These are phyloP conservation scores for Septoria linicola DNA, from an alignment of 2,329 filamentous ascomycete species.

Conservation along the genomic window DNA sequence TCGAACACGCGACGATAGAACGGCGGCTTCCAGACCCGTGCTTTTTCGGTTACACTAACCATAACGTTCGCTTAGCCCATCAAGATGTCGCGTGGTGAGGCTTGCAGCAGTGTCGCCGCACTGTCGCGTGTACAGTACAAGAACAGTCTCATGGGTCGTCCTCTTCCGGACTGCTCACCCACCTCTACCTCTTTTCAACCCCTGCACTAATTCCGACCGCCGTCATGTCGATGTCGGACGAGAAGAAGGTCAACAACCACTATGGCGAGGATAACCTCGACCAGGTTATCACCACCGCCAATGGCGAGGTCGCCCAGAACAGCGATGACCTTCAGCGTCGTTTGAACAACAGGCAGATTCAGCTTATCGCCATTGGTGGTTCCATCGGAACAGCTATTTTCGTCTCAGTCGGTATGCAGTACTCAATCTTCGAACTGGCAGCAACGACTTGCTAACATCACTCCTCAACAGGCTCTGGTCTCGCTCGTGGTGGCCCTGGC, in stretches of 20 bases:
- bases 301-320: conserved; percentile 36
- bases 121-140: conserved; percentile 10
- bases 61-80: neutral
- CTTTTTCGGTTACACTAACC: conserved; percentile 1
- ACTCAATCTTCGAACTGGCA: neutral
- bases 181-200: neutral
- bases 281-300: conserved; percentile 23
- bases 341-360: conserved; percentile 50
- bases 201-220: neutral
- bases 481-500: conserved; percentile 45
- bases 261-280: conserved; percentile 15
- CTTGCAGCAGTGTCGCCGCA: conserved; percentile 1
- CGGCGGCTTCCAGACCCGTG: conserved; percentile 4
- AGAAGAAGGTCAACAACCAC: conserved; percentile 10
- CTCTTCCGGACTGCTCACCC: neutral
- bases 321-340: conserved; percentile 47
- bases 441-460: neutral
- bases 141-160: conserved; percentile 2
- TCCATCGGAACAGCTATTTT: conserved; percentile 32
- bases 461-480: conserved; percentile 41
- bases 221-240: conserved; percentile 5
- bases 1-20: conserved; percentile 7
- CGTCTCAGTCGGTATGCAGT: conserved; percentile 49
- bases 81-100: conserved; percentile 11
- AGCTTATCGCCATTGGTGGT: conserved; percentile 23